Evolutionary conservation across 2,329 filamentous ascomycete genomes (phyloP), one percentile per base, ranked within the genome.

Genomic region (Botrytis fragariae): DNA sequence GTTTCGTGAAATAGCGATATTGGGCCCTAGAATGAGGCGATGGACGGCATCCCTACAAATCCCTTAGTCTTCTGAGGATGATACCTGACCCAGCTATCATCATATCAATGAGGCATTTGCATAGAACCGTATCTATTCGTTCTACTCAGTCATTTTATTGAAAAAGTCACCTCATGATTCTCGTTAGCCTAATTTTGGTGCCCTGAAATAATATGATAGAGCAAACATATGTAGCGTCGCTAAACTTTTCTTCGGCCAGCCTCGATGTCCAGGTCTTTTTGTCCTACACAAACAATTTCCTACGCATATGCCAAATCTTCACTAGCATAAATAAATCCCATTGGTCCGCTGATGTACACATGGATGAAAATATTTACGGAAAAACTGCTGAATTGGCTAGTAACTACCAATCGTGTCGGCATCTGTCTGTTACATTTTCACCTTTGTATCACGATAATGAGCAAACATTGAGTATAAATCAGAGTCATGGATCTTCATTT

Each of bases 161-260:
- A 29, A 16, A 68, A 14, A 42, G 25, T 4, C 22, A 29, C 1
- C 22, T 54, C 29, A 35, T 63, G 61, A 20, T 39, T 16, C 10
- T 0, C 18, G 9, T 16, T 42, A 42, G 22, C 35, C 35, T 57
- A 4, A 25, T 7, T 54, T 35, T 20, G 25, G 25, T 42, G 22
- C 39, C 1, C 3, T 57, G 18, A 18, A 9, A 57, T 25, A 57
- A 57, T 57, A n/a, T 7, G 48, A 71, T 18, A 22, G 7, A 72
- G n/a, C 59, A 71, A 71, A 71, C 69, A 25, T 35, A 32, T 16
- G 16, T 22, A 25, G n/a, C 35, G 3, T 68, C 65, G 48, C 48
- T 42, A 42, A 44, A 25, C 7, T 25, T 16, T 57, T 67, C 45
- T 18, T 42, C 48, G 18, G n/a, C 32, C 65, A 68, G 48, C 37